These are phyloP conservation scores for Gliomastix tumulicola DNA, from an alignment of 2,329 filamentous ascomycete genomes.

Conservation along the genomic window DNA sequence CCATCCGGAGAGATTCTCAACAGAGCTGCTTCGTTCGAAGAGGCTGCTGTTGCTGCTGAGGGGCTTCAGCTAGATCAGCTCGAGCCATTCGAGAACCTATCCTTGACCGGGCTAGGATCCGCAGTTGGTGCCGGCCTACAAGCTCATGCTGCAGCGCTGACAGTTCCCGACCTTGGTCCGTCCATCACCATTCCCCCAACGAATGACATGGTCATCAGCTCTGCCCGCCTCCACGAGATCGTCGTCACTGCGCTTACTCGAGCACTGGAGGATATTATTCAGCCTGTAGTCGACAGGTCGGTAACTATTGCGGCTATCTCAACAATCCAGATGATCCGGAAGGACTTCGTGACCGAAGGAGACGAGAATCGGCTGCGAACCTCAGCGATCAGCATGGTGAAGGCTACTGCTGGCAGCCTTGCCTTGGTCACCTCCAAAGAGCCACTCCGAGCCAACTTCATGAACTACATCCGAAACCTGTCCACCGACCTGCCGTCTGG, in stretches of 20 bases:
- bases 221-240: slow-evolving; percentile 63
- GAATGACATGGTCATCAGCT: slow-evolving; percentile 71
- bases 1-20: slow-evolving; percentile 82
- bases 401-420: slow-evolving; percentile 86
- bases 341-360: slow-evolving; percentile 90
- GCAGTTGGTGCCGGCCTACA: slow-evolving; percentile 67
- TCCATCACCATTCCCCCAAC: slow-evolving; percentile 75
- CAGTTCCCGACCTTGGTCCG: slow-evolving; percentile 76
- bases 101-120: slow-evolving; percentile 66
- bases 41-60: too few species aligned
- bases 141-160: slow-evolving; percentile 68
- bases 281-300: slow-evolving; percentile 92
- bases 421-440: slow-evolving; percentile 98
- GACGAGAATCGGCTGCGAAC: slow-evolving; percentile 82
- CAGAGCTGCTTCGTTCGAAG: slow-evolving; percentile 53
- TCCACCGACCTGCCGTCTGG: slow-evolving; percentile 66
- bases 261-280: slow-evolving; percentile 92
- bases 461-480: slow-evolving; percentile 83
- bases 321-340: slow-evolving; percentile 89
- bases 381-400: slow-evolving; percentile 89
- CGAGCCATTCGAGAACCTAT: slow-evolving; percentile 78
- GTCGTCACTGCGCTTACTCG: slow-evolving; percentile 81
- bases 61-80: too few species aligned
- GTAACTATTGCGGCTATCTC: slow-evolving; percentile 98
- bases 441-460: slow-evolving; percentile 91